Conservation (phyloP, 2,329 filamentous ascomycete species). For the Cercospora citrullina region DNA sequence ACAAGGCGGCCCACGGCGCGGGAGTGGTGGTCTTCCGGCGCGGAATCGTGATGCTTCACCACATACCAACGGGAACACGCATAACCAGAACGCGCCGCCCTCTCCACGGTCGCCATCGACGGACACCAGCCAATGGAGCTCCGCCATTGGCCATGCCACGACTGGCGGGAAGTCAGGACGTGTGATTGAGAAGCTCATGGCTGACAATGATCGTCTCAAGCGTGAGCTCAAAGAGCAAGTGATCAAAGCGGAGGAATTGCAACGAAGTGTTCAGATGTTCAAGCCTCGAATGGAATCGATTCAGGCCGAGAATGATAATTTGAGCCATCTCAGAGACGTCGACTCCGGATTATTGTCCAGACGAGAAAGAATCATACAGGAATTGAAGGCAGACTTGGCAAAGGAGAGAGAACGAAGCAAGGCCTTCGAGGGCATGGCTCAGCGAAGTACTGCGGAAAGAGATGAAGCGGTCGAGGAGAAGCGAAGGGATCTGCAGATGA, state of each 20-base stretch:
- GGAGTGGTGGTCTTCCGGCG: slow-evolving; percentile 9
- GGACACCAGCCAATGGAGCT: slow-evolving; percentile 55
- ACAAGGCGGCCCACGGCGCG: slow-evolving; percentile 23
- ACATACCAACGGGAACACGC: slow-evolving; percentile 17
- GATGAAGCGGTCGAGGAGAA: slow-evolving; percentile 62
- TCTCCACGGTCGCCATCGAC: slow-evolving; percentile 21
- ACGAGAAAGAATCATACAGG: slow-evolving; percentile 73
- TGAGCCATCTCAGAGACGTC: slow-evolving; percentile 68
- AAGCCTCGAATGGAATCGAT: slow-evolving; percentile 72
- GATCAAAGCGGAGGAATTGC: slow-evolving; percentile 64
- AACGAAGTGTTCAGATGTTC: slow-evolving; percentile 64
- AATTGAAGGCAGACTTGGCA: slow-evolving; percentile 64
- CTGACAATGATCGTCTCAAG: slow-evolving; percentile 75
- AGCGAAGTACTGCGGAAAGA: slow-evolving; percentile 61
- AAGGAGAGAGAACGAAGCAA: slow-evolving; percentile 63
- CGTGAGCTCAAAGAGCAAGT: slow-evolving; percentile 57
- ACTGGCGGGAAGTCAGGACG: slow-evolving; percentile 69
- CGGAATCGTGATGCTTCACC: slow-evolving; percentile 19
- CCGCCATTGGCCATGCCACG: slow-evolving; percentile 64
- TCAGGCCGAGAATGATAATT: slow-evolving; percentile 67
- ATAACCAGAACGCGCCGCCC: slow-evolving; percentile 12
- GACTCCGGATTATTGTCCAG: slow-evolving; percentile 69
- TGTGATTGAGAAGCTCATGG: slow-evolving; percentile 78
- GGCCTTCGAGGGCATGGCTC: slow-evolving; percentile 61
- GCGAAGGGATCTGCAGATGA: slow-evolving; percentile 63